Percentiles rank a stretch among this genome's conserved stretches.
phyloP scores from a whole-genome alignment of 305 asterid species.

The Striga hermonthica region DNA sequence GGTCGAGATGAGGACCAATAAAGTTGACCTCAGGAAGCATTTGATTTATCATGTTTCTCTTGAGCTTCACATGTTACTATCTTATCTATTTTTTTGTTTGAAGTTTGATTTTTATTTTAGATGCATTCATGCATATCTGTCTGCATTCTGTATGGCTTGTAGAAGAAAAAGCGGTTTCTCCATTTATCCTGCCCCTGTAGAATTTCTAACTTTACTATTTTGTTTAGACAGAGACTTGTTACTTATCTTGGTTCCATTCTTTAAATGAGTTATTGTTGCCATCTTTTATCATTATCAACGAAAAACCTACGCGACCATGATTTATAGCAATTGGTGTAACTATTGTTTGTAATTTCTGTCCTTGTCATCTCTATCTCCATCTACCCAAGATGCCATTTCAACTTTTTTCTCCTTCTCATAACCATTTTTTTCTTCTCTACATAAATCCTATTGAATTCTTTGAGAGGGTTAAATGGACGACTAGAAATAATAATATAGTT shows the following conservation, averaged over 20 bases:
- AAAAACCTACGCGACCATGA: slow-evolving; percentile 12
- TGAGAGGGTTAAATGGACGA: slow-evolving; percentile 20
- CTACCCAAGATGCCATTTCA: not conserved
- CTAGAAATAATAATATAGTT: not conserved
- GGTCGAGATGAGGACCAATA: no score
- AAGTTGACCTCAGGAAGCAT: no score
- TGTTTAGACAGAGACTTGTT: slow-evolving; percentile 14
- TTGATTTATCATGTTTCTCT: no score
- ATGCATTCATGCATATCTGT: not conserved
- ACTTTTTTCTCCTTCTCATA: no score
- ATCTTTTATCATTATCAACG: slow-evolving; percentile 8
- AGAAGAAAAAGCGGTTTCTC: no score
- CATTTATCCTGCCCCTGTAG: slow-evolving; percentile 1
- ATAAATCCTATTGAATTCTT: not conserved
- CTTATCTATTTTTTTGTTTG: no score
- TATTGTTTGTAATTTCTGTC: not conserved
- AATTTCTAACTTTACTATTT: not conserved
- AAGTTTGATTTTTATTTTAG: no score
- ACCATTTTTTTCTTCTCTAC: no score
- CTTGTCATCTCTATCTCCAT: slow-evolving; percentile 16
- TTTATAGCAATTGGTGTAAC: no score
- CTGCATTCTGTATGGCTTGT: not conserved
- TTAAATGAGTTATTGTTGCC: slow-evolving; percentile 8
- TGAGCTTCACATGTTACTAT: no score
- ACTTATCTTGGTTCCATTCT: slow-evolving; percentile 22